Conservation (phyloP, 257 asterid species). For the Parsonsia alboflavescens region DNA sequence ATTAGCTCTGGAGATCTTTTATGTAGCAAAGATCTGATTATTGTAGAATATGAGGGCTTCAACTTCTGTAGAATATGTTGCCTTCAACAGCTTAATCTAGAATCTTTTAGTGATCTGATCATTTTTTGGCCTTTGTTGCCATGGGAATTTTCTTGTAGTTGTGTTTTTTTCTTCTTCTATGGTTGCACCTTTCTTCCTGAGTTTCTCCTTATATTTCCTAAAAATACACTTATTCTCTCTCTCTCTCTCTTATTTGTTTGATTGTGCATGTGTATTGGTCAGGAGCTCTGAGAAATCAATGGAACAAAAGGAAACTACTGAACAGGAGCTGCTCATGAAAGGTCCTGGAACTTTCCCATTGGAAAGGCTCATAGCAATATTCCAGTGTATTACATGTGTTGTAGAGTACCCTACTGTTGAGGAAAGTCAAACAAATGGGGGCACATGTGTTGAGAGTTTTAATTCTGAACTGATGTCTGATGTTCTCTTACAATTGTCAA, state of each 20-base stretch:
- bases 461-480: slow-evolving; percentile 52
- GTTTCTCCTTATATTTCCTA: neutral
- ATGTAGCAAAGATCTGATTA: neutral
- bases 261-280: slow-evolving; percentile 2
- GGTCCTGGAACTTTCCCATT: slow-evolving; percentile 95
- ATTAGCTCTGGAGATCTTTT: neutral
- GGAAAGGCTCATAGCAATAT: slow-evolving; percentile 87
- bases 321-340: slow-evolving; percentile 77
- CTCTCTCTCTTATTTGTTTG: too few species aligned
- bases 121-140: neutral
- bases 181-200: neutral
- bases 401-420: slow-evolving; percentile 53
- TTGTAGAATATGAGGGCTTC: neutral
- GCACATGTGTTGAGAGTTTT: slow-evolving; percentile 34
- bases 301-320: slow-evolving; percentile 74
- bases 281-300: slow-evolving; percentile 76
- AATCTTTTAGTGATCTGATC: neutral
- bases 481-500: slow-evolving; percentile 85
- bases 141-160: neutral
- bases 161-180: neutral
- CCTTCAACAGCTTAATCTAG: neutral
- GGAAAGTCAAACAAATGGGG: slow-evolving; percentile 42
- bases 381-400: slow-evolving; percentile 76
- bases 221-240: neutral
- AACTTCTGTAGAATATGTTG: slow-evolving; percentile 1